Evolutionary conservation across 2,329 filamentous ascomycete genomes (phyloP).

Genomic region (Botrytis galanthina): DNA sequence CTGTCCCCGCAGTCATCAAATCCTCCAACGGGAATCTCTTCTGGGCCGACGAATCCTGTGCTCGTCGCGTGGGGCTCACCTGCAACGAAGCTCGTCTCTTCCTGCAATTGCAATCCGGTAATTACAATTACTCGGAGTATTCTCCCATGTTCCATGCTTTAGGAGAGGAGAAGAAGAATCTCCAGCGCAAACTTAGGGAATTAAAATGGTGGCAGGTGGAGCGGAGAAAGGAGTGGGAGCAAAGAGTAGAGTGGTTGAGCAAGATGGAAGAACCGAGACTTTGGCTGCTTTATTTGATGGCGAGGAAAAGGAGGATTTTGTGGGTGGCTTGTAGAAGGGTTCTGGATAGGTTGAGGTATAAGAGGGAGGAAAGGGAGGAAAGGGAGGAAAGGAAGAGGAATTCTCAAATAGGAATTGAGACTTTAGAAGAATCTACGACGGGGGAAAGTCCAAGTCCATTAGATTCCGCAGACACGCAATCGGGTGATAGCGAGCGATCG

Average conservation of each 20-base stretch:
- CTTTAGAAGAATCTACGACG: neutral
- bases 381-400: neutral
- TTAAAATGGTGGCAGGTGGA: constrained; percentile 28
- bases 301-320: constrained; percentile 29
- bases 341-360: constrained; percentile 24
- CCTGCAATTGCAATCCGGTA: constrained; percentile 27
- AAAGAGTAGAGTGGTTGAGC: constrained; percentile 30
- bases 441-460: neutral
- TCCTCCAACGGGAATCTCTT: constrained; percentile 32
- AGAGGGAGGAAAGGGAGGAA: constrained; percentile 17
- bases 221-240: constrained; percentile 26
- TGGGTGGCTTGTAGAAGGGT: constrained; percentile 24
- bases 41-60: constrained; percentile 32
- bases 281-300: constrained; percentile 32
- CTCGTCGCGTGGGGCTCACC: constrained; percentile 30
- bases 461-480: neutral
- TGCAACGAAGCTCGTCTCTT: constrained; percentile 30
- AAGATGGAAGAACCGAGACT: constrained; percentile 30
- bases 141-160: constrained; percentile 31
- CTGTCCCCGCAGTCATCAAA: constrained; percentile 32
- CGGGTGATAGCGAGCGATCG: neutral
- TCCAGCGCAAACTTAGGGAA: constrained; percentile 22
- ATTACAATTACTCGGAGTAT: constrained; percentile 29
- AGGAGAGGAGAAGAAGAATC: constrained; percentile 25
- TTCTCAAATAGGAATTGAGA: constrained; percentile 21